phyloP scores from a whole-genome alignment of 768 basidiomycete species.

The Baorangia bicolor region DNA sequence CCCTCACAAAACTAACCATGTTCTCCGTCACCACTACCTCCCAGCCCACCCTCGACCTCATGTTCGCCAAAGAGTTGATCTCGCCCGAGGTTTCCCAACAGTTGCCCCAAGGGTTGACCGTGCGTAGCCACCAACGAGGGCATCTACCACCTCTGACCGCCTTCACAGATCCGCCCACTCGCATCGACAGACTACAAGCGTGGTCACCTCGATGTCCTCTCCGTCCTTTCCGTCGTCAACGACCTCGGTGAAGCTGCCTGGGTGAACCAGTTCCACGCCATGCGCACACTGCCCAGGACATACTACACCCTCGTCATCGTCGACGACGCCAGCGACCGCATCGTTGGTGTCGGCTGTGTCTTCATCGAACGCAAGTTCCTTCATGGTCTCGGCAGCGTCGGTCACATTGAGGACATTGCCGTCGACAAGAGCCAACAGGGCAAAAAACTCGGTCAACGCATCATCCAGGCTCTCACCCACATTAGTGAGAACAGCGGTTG shows the following conservation, averaged over 20 bases:
- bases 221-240: conserved; percentile 66
- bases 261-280: conserved; percentile 61
- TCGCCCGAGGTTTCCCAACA: conserved; percentile 57
- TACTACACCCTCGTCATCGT: conserved; percentile 89
- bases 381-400: conserved; percentile 78
- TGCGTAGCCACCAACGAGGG: not conserved
- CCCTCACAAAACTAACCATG: conserved; percentile 4
- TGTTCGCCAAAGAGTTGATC: conserved; percentile 74
- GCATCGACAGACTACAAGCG: conserved; percentile 80
- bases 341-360: conserved; percentile 82
- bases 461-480: conserved; percentile 82
- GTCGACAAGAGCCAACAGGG: conserved; percentile 89
- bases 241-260: conserved; percentile 69
- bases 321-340: conserved; percentile 65
- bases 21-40: conserved; percentile 37
- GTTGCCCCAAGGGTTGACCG: conserved; percentile 50
- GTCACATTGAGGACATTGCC: conserved; percentile 98
- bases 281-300: conserved; percentile 54
- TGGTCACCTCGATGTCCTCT: conserved; percentile 80
- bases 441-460: conserved; percentile 81
- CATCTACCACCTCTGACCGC: not conserved
- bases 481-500: conserved; percentile 79
- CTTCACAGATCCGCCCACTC: conserved; percentile 82
- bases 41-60: conserved; percentile 68
- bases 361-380: conserved; percentile 96